These are phyloP conservation scores for Nannochloropsis salina DNA, from an alignment of 108 stramenopile genomes.

Conservation along the genomic window DNA sequence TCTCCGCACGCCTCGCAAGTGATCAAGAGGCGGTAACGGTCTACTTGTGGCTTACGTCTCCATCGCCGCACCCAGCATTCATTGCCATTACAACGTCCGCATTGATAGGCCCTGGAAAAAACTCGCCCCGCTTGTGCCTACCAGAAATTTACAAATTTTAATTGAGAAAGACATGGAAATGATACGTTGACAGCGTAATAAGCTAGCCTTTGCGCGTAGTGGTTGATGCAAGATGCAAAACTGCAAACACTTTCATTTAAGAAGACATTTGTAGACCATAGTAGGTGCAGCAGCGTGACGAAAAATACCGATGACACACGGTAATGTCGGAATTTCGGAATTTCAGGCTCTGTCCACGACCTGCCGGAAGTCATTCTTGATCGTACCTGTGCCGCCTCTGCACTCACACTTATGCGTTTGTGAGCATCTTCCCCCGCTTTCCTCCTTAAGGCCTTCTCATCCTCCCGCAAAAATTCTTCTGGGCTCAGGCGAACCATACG, in stretches of 20 bases:
- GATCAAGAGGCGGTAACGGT: not conserved
- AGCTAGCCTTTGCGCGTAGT: not conserved
- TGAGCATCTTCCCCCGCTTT: not conserved
- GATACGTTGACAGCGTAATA: no score
- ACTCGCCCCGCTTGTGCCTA: not conserved
- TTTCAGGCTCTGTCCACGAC: no score
- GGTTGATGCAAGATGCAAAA: not conserved
- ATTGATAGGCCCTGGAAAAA: conserved; percentile 9
- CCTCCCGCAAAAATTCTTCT: conserved; percentile 10
- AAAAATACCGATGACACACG: no score
- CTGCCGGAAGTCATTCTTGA: not conserved
- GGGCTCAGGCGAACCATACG: not conserved
- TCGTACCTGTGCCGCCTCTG: not conserved
- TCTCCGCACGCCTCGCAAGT: not conserved
- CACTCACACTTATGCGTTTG: conserved; percentile 5
- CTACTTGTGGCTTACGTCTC: conserved; percentile 1
- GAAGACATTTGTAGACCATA: no score
- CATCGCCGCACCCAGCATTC: not conserved
- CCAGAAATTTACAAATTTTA: no score
- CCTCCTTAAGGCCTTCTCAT: conserved; percentile 14
- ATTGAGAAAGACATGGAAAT: no score
- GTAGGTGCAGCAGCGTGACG: no score
- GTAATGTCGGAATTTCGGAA: no score
- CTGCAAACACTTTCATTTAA: no score
- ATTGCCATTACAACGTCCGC: not conserved